Base-by-base conservation (phyloP, 352 stramenopile species). In the Globisporangium okanoganense region DNA sequence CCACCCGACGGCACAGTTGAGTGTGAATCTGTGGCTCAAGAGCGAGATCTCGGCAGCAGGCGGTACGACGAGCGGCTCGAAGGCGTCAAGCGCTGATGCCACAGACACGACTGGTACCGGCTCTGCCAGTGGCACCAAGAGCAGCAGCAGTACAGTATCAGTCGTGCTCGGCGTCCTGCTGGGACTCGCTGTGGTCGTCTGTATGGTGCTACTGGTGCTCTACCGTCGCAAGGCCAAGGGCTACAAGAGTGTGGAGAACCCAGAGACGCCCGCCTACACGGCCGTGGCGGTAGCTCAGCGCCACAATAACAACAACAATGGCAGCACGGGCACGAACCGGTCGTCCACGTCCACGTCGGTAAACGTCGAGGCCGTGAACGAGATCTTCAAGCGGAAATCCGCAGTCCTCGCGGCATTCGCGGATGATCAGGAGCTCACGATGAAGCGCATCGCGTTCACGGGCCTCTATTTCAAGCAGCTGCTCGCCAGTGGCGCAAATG, bases 1-100 rank as follows among this genome's bases (percentile, higher is more conserved):
- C 38, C 61, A 66, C 18, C 73, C 73, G 1, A 47, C 67, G 63
- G 69, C 69, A 5, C 58, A 74, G 0, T 33, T 66, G 0, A 62
- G 70, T 0, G 68, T 81, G 8, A 36, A 53, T 20, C 58, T 69
- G 3, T 81, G 71, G 73, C 27, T 77, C 10, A 9, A 62, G 22
- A 43, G 66, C 41, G 63, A 56, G 29, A 51, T 67, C 13, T 24
- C 18, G 2, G 29, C 29, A n/a, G n/a, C n/a, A n/a, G n/a, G n/a
- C 29, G 6, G 6, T 3, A 33, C 29, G 24, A 40, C 44, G 27
- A 54, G 13, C 36, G 29, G 25, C 47, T 64, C 16, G 10, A 16
- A n/a, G 18, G 35, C 10, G n/a, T 35, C 2, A 60, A 43, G 14
- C 6, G 22, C 27, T n/a, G 45, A 8, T 36, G n/a, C 16, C 6